A percentile compares a stretch with the other conserved stretches of the same genome.
phyloP scores from a whole-genome alignment of 148 eudicot species.

The Rhododendron simsii region DNA sequence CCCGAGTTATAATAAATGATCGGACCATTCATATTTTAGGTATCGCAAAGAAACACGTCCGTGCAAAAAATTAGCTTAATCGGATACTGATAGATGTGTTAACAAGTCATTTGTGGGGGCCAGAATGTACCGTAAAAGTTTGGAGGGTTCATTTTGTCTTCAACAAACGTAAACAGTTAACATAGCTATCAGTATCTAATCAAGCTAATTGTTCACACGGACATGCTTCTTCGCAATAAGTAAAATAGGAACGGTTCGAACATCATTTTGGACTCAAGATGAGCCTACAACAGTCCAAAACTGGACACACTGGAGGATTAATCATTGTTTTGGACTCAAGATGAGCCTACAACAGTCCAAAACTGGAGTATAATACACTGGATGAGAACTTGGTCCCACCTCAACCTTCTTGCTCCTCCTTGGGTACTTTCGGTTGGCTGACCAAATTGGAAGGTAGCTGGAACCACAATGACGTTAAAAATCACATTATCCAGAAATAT shows the following conservation, averaged over 20 bases:
- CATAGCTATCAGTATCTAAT: background rate
- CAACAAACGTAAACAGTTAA: background rate
- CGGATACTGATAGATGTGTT: background rate
- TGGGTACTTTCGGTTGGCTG: background rate
- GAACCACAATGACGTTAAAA: background rate
- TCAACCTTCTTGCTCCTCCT: constrained; percentile 15
- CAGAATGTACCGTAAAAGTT: background rate
- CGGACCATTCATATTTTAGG: too few species aligned
- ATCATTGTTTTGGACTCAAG: background rate
- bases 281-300: background rate
- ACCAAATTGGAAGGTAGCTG: constrained; percentile 3
- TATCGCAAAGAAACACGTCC: background rate
- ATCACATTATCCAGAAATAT: background rate
- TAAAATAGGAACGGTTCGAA: background rate
- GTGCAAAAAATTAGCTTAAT: background rate
- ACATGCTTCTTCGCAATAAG: background rate
- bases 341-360: background rate
- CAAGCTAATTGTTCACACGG: background rate
- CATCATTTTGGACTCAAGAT: background rate
- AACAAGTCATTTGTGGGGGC: background rate
- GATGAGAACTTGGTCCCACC: background rate
- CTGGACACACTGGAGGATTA: background rate
- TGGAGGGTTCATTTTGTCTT: background rate
- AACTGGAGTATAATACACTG: background rate
- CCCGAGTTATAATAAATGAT: background rate